A percentile compares a stretch with the other conserved stretches of the same genome.
These are phyloP conservation scores for Cladosporium sphaerospermum DNA, from an alignment of 2,329 filamentous ascomycete genomes.

Conservation along the genomic window DNA sequence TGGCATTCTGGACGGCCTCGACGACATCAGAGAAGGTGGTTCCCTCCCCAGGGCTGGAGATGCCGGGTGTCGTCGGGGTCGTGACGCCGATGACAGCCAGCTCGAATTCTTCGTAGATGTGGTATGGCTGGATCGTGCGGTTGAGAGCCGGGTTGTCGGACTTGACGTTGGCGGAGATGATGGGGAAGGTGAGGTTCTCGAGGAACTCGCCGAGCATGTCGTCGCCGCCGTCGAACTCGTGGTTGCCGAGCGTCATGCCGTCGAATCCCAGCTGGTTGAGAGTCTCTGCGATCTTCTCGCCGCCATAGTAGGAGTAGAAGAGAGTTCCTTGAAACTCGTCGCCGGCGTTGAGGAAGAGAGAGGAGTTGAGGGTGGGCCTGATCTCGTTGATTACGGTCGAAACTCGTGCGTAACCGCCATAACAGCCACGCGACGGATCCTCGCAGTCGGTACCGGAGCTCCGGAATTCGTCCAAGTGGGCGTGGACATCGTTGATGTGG, in stretches of 20 bases:
- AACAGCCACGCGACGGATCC: conserved; percentile 51
- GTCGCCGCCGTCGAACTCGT: conserved; percentile 61
- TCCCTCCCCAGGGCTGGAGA: conserved; percentile 52
- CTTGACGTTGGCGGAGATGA: conserved; percentile 57
- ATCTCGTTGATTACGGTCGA: conserved; percentile 55
- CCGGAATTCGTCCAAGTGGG: conserved; percentile 59
- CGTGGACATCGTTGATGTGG: conserved; percentile 64
- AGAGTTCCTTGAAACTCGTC: conserved; percentile 65
- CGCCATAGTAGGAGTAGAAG: conserved; percentile 61
- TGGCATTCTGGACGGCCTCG: conserved; percentile 53
- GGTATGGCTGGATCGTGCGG: conserved; percentile 58
- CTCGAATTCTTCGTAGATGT: conserved; percentile 56
- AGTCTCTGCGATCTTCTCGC: conserved; percentile 62
- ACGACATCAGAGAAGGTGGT: conserved; percentile 56
- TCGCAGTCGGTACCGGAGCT: conserved; percentile 58
- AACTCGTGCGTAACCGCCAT: conserved; percentile 59
- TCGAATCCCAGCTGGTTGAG: conserved; percentile 61
- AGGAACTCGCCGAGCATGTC: conserved; percentile 57
- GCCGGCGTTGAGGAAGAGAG: conserved; percentile 59
- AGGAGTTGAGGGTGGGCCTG: conserved; percentile 53
- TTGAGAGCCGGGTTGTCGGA: conserved; percentile 56
- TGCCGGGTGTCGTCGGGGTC: conserved; percentile 52
- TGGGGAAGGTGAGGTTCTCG: conserved; percentile 58
- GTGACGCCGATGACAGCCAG: conserved; percentile 61
- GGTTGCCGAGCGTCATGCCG: conserved; percentile 62